phyloP scores from a whole-genome alignment of 768 basidiomycete species.

The Glaciozyma martinii region DNA sequence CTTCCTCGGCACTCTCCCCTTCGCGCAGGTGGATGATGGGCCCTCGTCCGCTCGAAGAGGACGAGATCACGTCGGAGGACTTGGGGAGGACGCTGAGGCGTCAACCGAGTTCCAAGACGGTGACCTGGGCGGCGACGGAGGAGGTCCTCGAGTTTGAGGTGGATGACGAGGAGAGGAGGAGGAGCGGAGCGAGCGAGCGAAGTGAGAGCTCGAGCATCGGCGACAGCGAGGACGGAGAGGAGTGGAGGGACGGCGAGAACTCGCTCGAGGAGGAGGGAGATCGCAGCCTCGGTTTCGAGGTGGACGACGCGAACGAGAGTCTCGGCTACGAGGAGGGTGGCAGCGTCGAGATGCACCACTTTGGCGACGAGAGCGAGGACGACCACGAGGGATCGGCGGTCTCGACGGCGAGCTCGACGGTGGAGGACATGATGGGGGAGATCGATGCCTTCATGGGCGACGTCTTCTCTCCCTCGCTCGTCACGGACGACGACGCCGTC shows the following conservation, averaged over 20 bases:
- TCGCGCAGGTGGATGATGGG: constrained; percentile 20
- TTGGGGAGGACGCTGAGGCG: constrained; percentile 17
- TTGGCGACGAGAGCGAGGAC: constrained; percentile 1
- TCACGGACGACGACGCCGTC: constrained; percentile 5
- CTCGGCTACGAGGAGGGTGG: constrained; percentile 21
- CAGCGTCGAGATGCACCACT: constrained; percentile 19
- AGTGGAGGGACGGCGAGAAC: constrained; percentile 7
- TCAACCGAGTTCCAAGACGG: constrained; percentile 29
- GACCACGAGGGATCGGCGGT: constrained; percentile 17
- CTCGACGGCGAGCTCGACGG: constrained; percentile 2
- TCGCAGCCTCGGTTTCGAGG: not conserved
- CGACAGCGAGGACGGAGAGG: constrained; percentile 5
- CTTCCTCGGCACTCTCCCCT: constrained; percentile 14
- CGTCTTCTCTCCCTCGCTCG: not conserved
- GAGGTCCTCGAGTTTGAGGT: constrained; percentile 32
- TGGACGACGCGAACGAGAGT: not conserved
- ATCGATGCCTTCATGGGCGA: constrained; percentile 25
- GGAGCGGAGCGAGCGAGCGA: constrained; percentile 13
- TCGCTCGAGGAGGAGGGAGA: not conserved
- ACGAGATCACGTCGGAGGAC: constrained; percentile 1
- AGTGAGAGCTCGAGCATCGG: not conserved
- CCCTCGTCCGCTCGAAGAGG: constrained; percentile 4
- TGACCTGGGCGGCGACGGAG: constrained; percentile 32
- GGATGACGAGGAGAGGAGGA: constrained; percentile 21
- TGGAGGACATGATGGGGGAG: constrained; percentile 27